phyloP scores from a whole-genome alignment of 169 alveolate genomes.

The Plasmodium berghei region DNA sequence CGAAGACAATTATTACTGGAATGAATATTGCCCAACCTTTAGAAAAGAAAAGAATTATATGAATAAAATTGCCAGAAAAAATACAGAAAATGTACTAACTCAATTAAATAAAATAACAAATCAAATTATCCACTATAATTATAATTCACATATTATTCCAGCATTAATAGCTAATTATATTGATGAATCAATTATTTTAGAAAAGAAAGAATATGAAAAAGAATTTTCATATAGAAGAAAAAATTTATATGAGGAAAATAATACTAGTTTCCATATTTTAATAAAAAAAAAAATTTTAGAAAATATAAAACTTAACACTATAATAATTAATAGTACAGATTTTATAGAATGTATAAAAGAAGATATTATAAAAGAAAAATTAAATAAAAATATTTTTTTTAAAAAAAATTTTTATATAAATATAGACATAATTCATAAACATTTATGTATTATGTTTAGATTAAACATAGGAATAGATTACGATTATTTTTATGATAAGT shows the following conservation, averaged over 20 bases:
- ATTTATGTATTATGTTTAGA: slow-evolving; percentile 17
- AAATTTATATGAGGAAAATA: neutral
- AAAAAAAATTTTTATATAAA: slow-evolving; percentile 13
- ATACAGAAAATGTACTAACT: neutral
- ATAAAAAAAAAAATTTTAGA: slow-evolving; percentile 17
- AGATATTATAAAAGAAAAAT: slow-evolving; percentile 5
- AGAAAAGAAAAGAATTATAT: too few relatives aligned
- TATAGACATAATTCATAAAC: slow-evolving; percentile 20
- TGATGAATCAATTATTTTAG: slow-evolving; percentile 11
- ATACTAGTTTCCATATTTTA: neutral
- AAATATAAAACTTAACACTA: slow-evolving; percentile 28
- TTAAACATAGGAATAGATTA: slow-evolving; percentile 1
- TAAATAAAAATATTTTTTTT: slow-evolving; percentile 13
- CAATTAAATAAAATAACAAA: neutral
- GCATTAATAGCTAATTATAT: slow-evolving; percentile 7
- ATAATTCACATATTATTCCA: slow-evolving; percentile 55
- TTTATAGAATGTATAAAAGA: slow-evolving; percentile 21
- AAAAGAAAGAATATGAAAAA: neutral
- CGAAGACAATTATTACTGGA: neutral
- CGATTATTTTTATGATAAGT: slow-evolving; percentile 16
- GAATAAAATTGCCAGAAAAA: too few relatives aligned
- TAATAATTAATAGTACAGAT: slow-evolving; percentile 10
- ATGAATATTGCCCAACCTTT: neutral
- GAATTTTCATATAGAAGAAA: neutral
- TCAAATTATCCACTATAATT: slow-evolving; percentile 13